phyloP scores from a whole-genome alignment of 768 basidiomycete species.

The Auricularia sp. region DNA sequence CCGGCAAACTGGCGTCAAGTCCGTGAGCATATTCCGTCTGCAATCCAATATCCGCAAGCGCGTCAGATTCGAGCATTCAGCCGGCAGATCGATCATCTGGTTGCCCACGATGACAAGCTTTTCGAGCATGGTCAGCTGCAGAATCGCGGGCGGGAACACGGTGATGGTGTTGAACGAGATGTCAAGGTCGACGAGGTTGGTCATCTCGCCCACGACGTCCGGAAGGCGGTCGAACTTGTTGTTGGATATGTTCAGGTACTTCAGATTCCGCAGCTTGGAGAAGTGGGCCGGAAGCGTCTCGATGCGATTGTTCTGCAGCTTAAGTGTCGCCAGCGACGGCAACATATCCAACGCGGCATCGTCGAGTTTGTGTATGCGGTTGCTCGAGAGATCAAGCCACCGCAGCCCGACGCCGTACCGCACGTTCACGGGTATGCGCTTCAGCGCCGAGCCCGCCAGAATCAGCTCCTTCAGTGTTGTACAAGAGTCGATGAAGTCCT shows the following conservation, averaged over 20 bases:
- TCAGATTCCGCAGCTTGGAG: slow-evolving; percentile 57
- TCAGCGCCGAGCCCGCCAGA: slow-evolving; percentile 87
- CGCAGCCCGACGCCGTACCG: slow-evolving; percentile 64
- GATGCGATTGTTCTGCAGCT: slow-evolving; percentile 85
- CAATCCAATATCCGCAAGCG: slow-evolving; percentile 71
- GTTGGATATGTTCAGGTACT: slow-evolving; percentile 86
- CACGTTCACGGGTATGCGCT: slow-evolving; percentile 79
- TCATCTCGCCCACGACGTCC: slow-evolving; percentile 59
- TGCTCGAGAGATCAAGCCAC: slow-evolving; percentile 82
- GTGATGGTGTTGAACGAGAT: slow-evolving; percentile 89
- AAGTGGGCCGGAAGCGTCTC: slow-evolving; percentile 82
- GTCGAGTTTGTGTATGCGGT: slow-evolving; percentile 81
- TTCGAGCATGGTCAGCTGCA: slow-evolving; percentile 56
- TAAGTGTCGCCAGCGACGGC: slow-evolving; percentile 54
- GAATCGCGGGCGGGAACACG: slow-evolving; percentile 72
- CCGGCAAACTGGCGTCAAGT: slow-evolving; percentile 57
- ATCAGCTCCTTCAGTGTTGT: slow-evolving; percentile 73
- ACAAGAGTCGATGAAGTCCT: slow-evolving; percentile 91
- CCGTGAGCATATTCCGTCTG: slow-evolving; percentile 71
- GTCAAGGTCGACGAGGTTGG: slow-evolving; percentile 73
- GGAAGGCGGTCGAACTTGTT: slow-evolving; percentile 84
- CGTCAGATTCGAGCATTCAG: slow-evolving; percentile 40
- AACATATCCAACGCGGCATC: slow-evolving; percentile 77
- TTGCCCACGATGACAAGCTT: slow-evolving; percentile 81
- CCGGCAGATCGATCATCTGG: slow-evolving; percentile 61